Evolutionary conservation across 78 protist species (phyloP).

Genomic region (Dictyostelium citrinum): DNA sequence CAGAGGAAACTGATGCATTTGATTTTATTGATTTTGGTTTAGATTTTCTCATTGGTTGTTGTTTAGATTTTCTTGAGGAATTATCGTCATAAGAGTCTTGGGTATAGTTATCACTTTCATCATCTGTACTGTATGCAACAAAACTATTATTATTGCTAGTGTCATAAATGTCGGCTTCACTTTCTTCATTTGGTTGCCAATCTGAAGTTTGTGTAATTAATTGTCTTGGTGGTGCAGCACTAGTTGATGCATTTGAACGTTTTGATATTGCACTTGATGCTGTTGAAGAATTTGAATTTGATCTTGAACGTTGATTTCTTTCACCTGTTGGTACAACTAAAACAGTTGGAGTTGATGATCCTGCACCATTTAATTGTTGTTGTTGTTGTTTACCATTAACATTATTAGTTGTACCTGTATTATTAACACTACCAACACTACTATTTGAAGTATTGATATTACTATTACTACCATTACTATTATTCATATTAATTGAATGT

Average conservation of each 20-base stretch:
- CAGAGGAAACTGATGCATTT: background rate
- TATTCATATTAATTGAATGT: background rate
- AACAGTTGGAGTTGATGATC: background rate
- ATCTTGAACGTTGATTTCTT: background rate
- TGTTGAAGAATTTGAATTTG: background rate
- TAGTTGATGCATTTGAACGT: background rate
- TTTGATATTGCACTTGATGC: background rate
- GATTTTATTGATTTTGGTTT: background rate
- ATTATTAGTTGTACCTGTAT: background rate
- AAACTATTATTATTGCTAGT: background rate
- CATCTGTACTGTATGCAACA: conserved; percentile 28
- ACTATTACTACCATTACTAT: background rate
- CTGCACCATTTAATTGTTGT: background rate
- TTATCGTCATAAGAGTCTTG: background rate
- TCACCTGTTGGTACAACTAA: background rate
- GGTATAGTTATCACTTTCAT: conserved; percentile 2
- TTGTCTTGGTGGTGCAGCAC: conserved; percentile 15
- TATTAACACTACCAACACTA: background rate
- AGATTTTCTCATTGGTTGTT: background rate
- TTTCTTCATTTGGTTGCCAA: conserved; percentile 70
- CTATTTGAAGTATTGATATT: background rate
- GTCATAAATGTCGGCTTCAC: conserved; percentile 41
- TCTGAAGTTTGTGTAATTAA: conserved; percentile 24
- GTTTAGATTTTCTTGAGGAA: background rate
- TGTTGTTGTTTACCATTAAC: background rate